Evolutionary conservation across 441 rosid genomes (phyloP).

Genomic region (Erysimum cheiri): DNA sequence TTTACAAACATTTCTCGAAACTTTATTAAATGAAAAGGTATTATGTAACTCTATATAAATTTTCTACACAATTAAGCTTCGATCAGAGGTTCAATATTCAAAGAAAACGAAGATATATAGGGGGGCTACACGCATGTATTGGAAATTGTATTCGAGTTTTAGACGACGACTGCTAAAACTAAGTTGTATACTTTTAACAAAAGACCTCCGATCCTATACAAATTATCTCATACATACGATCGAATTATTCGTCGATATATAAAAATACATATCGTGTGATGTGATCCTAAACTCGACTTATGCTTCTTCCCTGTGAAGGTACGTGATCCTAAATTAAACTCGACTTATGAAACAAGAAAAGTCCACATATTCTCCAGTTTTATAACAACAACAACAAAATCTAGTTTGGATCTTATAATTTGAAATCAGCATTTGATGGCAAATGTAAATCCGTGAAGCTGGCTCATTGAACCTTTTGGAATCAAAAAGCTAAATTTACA

Average conservation of each 20-base stretch:
- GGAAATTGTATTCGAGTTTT: constrained; percentile 29
- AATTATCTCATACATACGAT: neutral
- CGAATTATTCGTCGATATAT: neutral
- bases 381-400: too few relatives aligned
- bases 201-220: neutral
- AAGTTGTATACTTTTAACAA: neutral
- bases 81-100: constrained; percentile 11
- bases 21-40: constrained; percentile 8
- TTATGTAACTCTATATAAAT: neutral
- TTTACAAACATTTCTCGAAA: neutral
- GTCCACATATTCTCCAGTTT: neutral
- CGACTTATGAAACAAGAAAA: neutral
- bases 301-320: neutral
- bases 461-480: constrained; percentile 1
- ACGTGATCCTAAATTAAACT: neutral
- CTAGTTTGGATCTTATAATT: neutral
- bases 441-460: constrained; percentile 13
- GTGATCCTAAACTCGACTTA: too few relatives aligned
- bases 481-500: neutral
- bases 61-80: neutral
- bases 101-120: neutral
- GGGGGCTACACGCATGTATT: constrained; percentile 21
- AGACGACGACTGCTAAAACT: neutral
- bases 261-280: neutral
- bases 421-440: neutral